Base-by-base conservation (phyloP, 805 yeast genomes). In the Kregervanrija delftensis region DNA sequence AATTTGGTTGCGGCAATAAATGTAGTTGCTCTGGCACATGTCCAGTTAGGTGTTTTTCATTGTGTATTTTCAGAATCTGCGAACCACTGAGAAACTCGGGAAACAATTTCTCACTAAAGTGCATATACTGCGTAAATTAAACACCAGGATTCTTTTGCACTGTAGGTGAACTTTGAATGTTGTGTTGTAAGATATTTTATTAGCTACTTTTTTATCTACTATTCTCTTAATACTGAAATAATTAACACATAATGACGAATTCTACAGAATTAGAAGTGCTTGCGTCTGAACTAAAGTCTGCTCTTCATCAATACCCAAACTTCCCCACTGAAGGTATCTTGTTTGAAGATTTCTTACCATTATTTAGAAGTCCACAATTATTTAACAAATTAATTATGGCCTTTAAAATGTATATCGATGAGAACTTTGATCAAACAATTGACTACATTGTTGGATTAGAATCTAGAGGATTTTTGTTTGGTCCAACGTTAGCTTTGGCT, bases 261-360 rank as follows among this genome's bases (percentile, higher is more conserved):
- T 22, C 28, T 6, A 3, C 22, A 22, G 65, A 65, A 52, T 57
- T 65, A 37, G 44, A 52, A 14, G 50, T 49, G 16, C 41, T 61
- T 43, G 75, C 78, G 4, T 59, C 54, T 11, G 81, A 77, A 48
- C 63, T 78, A 47, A 77, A 71, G 57, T 66, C 71, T 16, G 77
- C 82, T 45, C 60, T 78, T 35, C 76, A 73, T 50, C 96, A 87
- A 64, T 91, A 86, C 73, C 96, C 91, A 52, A 88, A 93, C 71
- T 93, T 93, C 73, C 99, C 99, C 35, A 63, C 78, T 47, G 86
- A 86, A 69, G 99, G 99, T 11, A 79, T 93, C 51, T 71, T 93
- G 33, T 93, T 93, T 58, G 98, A 93, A 70, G 99, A 93, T 67
- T 91, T 93, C 64, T 73, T 93, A 60, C 99, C 99, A 40, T 84